A percentile compares a stretch with the other conserved stretches of the same genome.
Conservation (phyloP, 2,329 filamentous ascomycete genomes). For the Aureobasidium pullulans region DNA sequence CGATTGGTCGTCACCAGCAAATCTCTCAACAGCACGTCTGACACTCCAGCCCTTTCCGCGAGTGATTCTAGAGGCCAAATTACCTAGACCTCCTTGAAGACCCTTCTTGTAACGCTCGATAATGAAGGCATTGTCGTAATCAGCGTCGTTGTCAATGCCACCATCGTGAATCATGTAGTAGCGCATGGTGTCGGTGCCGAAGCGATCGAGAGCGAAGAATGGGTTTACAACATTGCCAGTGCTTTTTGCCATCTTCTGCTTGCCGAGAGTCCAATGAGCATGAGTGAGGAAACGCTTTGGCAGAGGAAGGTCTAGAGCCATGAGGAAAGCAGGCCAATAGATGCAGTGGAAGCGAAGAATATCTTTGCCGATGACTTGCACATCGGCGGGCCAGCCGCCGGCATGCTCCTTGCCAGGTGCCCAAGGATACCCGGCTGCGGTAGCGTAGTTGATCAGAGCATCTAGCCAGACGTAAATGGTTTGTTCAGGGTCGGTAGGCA, state of each 20-base stretch:
- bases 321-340: constrained; percentile 94
- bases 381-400: constrained; percentile 79
- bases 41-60: constrained; percentile 51
- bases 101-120: constrained; percentile 71
- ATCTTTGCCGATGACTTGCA: constrained; percentile 93
- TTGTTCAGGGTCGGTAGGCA: constrained; percentile 75
- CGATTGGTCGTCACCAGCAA: constrained; percentile 14
- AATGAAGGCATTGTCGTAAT: constrained; percentile 76
- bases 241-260: constrained; percentile 93
- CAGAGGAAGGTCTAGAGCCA: constrained; percentile 73
- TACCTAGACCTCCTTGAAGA: constrained; percentile 71
- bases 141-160: constrained; percentile 66
- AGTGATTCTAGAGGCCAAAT: constrained; percentile 65
- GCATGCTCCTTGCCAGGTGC: constrained; percentile 54
- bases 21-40: constrained; percentile 24
- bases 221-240: constrained; percentile 93
- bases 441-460: constrained; percentile 88
- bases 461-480: constrained; percentile 99
- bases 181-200: constrained; percentile 78
- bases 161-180: constrained; percentile 83
- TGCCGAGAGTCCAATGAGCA: constrained; percentile 89
- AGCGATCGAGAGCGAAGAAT: constrained; percentile 82
- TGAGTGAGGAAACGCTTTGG: constrained; percentile 79
- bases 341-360: constrained; percentile 94
- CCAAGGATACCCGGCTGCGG: constrained; percentile 80